Evolutionary conservation across 2,329 filamentous ascomycete species (phyloP), one percentile per base, ranked within the genome.

Genomic region (Cadophora luteo-olivacea): DNA sequence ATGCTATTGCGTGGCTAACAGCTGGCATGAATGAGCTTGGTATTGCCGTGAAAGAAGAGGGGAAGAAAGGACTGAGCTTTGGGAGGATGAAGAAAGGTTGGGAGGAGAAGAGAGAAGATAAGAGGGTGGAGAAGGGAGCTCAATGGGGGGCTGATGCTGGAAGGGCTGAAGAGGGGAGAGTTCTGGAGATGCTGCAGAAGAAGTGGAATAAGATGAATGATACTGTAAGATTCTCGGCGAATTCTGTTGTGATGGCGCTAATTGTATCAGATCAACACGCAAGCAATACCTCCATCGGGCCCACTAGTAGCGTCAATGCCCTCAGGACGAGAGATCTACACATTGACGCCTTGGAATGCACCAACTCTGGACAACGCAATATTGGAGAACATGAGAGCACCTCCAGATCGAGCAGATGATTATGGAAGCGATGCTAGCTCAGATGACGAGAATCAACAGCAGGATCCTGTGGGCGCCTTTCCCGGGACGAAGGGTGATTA

Each of bases 191-290:
- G 89, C 82, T 99, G 41, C 88, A 97, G 74, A 86, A 84, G 48
- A 97, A 97, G 78, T 97, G 96, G 95, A 89, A 88, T 70, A 96
- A 94, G 81, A 89, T 94, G 80, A 99, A 99, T 77, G 93, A 97
- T 79, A 97, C 92, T 22, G 92, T 97, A 81, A n/a, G n/a, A n/a
- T n/a, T n/a, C n/a, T n/a, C n/a, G n/a, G n/a, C n/a, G n/a, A n/a
- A n/a, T n/a, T n/a, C n/a, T n/a, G n/a, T n/a, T n/a, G n/a, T n/a
- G n/a, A n/a, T n/a, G n/a, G n/a, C n/a, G n/a, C n/a, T n/a, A n/a
- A n/a, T n/a, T 22, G 92, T 97, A 81, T 1, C 70, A 95, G 89
- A 90, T 97, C 75, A 93, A 94, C 69, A 91, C 93, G 0, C 93
- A 97, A 78, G 66, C 84, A 1, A 86, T 98, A 38, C 93, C 94